These are phyloP conservation scores for Cercospora nicotianae DNA, from an alignment of 2,329 filamentous ascomycete genomes.

Conservation along the genomic window DNA sequence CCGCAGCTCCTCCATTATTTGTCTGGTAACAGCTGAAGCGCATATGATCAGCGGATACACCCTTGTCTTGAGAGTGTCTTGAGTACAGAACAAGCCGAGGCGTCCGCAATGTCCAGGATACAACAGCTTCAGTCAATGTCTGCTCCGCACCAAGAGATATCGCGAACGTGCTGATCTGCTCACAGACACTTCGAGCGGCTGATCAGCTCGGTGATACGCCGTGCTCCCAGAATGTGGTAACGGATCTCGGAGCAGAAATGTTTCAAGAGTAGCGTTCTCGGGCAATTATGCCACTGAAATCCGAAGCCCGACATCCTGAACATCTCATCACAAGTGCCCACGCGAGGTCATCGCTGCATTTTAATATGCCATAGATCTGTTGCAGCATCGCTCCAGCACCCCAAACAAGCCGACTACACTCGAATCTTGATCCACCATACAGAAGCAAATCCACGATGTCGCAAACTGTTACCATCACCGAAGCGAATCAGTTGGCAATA, in stretches of 20 bases:
- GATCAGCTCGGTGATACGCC: neutral
- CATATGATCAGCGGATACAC: neutral
- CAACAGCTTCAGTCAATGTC: neutral
- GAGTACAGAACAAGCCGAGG: neutral
- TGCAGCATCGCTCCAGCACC: neutral
- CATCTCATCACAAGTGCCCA: neutral
- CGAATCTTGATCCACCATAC: neutral
- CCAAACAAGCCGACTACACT: neutral
- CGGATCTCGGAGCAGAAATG: neutral
- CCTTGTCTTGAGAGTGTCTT: neutral
- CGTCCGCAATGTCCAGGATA: neutral
- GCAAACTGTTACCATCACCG: neutral
- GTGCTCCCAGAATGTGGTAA: neutral
- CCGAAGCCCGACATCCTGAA: neutral
- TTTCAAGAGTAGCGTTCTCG: neutral
- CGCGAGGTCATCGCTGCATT: neutral
- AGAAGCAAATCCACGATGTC: neutral
- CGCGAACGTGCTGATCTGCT: neutral
- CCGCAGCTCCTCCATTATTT: too few species aligned
- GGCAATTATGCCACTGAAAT: neutral
- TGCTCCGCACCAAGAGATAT: neutral
- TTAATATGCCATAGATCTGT: neutral
- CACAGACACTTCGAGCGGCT: neutral
- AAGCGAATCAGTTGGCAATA: neutral
- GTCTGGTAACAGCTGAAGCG: too few species aligned